Evolutionary conservation across 768 basidiomycete species (phyloP), one percentile per base, ranked within the genome.

Genomic region (Cystofilobasidium ferigula): DNA sequence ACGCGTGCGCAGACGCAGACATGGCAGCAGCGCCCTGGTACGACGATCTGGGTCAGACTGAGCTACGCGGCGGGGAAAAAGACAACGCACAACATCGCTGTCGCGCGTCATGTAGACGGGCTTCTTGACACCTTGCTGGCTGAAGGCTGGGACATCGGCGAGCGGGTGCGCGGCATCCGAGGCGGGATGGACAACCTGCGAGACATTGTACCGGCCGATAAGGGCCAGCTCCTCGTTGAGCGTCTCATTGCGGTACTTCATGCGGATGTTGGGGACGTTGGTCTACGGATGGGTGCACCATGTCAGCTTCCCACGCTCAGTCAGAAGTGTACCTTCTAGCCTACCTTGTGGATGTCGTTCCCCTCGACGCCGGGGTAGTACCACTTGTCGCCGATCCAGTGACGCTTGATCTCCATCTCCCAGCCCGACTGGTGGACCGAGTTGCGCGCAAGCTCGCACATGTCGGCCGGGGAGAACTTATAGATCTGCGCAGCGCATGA

Each of bases 401-500:
- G 76, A 13, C 89, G 85, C 78, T 98, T 98, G 72, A 97, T 75
- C 74, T 94, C 87, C 92, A 97, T 98, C 77, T 99, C 95, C 74
- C 97, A 98, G 1, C 95, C 95, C 72, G 89, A 91, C 74, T 98
- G 95, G 54, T 87, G 80, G 36, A 98, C 95, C 0, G 91, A 94
- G 78, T 99, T 99, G 48, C 95, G 85, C n/a, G 95, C 95, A 14
- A 99, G 82, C 76, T 99, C 95, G 16, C 93, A 95, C 65, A 99
- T 80, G 69, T 80, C 79, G 71, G 78, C 78, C 0, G 79, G 94
- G 0, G 94, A 89, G 60, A 98, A 78, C 77, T 97, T 98, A 78
- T 97, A 95, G 67, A 99, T 98, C 86, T 97, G 94, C 1, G 95
- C 93, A 0, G 95, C 95, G 13, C 98, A 94, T 56, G 89, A 93